Evolutionary conservation across 306 rosid species (phyloP), one percentile per base, ranked within the genome.

Genomic region (Vigna reflexopilosa): DNA sequence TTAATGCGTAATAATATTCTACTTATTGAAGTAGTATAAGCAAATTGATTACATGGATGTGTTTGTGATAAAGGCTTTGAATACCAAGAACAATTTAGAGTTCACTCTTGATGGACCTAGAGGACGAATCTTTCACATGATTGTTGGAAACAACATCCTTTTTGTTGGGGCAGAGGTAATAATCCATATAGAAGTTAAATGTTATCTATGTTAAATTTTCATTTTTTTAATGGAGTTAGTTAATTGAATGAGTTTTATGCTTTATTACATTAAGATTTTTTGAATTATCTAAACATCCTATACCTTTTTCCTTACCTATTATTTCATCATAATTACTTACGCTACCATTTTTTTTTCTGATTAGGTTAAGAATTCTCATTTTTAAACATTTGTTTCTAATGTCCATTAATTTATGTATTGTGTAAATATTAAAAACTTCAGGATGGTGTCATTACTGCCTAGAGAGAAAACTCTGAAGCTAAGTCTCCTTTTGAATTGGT

Each of bases 61-160:
- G 34, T 30, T 30, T 30, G 34, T 30, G 34, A 3, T 30, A 30
- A 30, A 30, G 34, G 4, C 34, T 30, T 30, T 30, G 2, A 30
- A 30, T 30, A 30, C 34, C 34, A 3, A 30, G 34, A 30, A 2
- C 34, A 30, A 30, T 30, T 30, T 30, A 30, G 34, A 30, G 34
- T 30, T 1, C 34, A 72, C 48, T 72, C 86, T 88, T 2, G 51
- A 78, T 52, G 90, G 90, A 55, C 91, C 87, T 3, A 52, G 38
- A 62, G 88, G 88, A 2, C 81, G 30, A 65, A 83, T 82, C 26
- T 51, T 69, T 63, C 57, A 87, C 15, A 71, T 90, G 90, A 66
- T 6, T 68, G 78, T 79, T 61, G 83, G 66, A 36, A 67, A 82
- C 1, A 76, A 82, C 34, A 82, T 77, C 49, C 86, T 88, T 13